Conservation (phyloP, 148 eudicot genomes). For the Rhododendron mucronatum region DNA sequence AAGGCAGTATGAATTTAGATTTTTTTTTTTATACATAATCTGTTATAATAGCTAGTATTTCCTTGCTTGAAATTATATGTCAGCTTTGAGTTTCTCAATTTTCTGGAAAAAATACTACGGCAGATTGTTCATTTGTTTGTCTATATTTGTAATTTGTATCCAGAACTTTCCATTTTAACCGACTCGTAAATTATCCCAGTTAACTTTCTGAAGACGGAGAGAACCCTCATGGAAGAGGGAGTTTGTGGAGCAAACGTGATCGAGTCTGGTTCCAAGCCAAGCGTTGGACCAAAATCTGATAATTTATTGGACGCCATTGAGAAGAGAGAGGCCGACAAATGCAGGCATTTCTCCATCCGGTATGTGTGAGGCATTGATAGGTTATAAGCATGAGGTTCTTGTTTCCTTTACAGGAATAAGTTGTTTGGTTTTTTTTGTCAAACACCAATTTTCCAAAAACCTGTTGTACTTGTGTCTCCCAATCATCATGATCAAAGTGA, state of each 20-base stretch:
- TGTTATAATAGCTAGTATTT: background rate
- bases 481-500: background rate
- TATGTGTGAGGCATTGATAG: slow-evolving; percentile 1
- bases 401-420: background rate
- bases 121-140: background rate
- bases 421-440: background rate
- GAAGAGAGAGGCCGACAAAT: slow-evolving; percentile 9
- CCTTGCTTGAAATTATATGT: background rate
- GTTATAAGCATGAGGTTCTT: background rate
- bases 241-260: background rate
- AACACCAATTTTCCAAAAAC: background rate
- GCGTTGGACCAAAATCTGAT: background rate
- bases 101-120: background rate
- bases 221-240: slow-evolving; percentile 1
- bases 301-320: background rate
- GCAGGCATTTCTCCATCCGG: slow-evolving; percentile 23
- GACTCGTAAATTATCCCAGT: slow-evolving; percentile 2
- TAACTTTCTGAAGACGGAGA: slow-evolving; percentile 22
- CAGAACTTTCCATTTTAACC: background rate
- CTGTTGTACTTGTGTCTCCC: background rate
- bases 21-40: background rate
- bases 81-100: background rate
- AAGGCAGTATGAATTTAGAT: background rate
- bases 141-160: background rate
- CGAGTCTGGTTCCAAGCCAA: slow-evolving; percentile 1